phyloP scores from a whole-genome alignment of 345 rosid species.

The Odontarrhena argentea region DNA sequence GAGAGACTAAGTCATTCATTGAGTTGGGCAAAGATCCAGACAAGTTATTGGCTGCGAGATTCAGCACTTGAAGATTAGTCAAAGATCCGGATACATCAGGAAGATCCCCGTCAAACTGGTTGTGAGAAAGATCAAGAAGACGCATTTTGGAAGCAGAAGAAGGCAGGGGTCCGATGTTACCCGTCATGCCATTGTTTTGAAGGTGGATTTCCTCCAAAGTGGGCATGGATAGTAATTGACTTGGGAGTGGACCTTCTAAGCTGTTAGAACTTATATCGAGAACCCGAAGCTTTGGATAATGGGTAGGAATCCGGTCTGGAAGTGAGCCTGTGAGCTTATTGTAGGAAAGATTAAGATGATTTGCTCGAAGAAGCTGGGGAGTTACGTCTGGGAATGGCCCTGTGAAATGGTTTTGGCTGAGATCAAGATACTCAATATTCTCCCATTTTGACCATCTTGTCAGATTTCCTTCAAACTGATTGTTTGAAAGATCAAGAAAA shows the following conservation, averaged over 20 bases:
- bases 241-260: constrained; percentile 64
- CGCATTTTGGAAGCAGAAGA: constrained; percentile 57
- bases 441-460: constrained; percentile 80
- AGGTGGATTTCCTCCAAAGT: constrained; percentile 83
- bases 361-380: constrained; percentile 81
- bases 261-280: constrained; percentile 82
- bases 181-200: constrained; percentile 61
- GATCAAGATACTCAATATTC: constrained; percentile 79
- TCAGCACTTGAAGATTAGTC: constrained; percentile 65
- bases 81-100: constrained; percentile 72
- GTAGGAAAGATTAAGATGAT: constrained; percentile 82
- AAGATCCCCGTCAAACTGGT: constrained; percentile 66
- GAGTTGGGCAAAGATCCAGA: constrained; percentile 90
- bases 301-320: constrained; percentile 58
- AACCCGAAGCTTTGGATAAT: constrained; percentile 77
- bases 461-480: constrained; percentile 78
- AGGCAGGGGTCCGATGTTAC: constrained; percentile 52
- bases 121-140: constrained; percentile 83
- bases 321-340: constrained; percentile 72
- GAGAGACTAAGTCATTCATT: constrained; percentile 61
- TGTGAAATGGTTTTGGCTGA: constrained; percentile 73
- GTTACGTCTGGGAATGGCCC: constrained; percentile 78
- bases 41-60: constrained; percentile 77
- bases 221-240: constrained; percentile 60
- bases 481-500: constrained; percentile 85